A percentile compares a stretch with the other conserved stretches of the same genome.
These are phyloP conservation scores for Sporothrix curviconia DNA, from an alignment of 2,329 filamentous ascomycete species.

Conservation along the genomic window DNA sequence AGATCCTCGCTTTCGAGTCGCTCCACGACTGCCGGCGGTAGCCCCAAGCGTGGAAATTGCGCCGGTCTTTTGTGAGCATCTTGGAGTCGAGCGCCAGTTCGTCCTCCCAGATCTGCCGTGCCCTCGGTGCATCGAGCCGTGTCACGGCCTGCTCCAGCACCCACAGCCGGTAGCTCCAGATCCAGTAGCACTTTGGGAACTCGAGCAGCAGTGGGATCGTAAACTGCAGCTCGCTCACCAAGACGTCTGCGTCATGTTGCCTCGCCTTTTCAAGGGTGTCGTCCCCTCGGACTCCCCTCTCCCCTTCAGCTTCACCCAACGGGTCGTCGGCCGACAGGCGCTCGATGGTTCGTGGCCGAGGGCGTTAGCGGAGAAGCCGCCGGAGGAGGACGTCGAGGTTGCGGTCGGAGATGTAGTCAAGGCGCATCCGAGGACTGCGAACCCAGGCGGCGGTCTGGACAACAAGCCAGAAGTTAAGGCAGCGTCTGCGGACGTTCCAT, in stretches of 20 bases:
- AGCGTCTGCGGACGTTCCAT: conserved; percentile 80
- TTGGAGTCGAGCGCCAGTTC: conserved; percentile 78
- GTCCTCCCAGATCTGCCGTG: conserved; percentile 69
- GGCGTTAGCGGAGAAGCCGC: conserved; percentile 39
- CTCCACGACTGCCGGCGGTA: conserved; percentile 75
- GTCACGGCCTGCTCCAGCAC: conserved; percentile 64
- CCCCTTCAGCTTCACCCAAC: no score
- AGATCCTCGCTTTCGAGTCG: conserved; percentile 58
- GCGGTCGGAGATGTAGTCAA: conserved; percentile 46
- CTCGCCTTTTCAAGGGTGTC: no score
- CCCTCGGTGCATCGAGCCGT: conserved; percentile 48
- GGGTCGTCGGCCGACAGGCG: no score
- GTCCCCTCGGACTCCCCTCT: neutral
- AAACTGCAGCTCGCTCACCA: conserved; percentile 72
- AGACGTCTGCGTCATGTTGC: conserved; percentile 29
- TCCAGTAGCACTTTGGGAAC: conserved; percentile 98
- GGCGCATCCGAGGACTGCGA: conserved; percentile 47
- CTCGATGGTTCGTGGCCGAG: conserved; percentile 43
- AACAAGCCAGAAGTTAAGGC: conserved; percentile 55
- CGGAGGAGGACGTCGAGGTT: conserved; percentile 59
- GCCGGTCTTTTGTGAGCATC: conserved; percentile 78
- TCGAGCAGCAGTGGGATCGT: conserved; percentile 76
- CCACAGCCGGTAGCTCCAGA: conserved; percentile 95
- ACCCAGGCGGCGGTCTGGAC: conserved; percentile 45
- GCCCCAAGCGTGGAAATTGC: conserved; percentile 96